Percentiles rank a stretch among this genome's conserved stretches.
Conservation (phyloP, 2,329 filamentous ascomycete genomes). For the Colletotrichum limetticola region DNA sequence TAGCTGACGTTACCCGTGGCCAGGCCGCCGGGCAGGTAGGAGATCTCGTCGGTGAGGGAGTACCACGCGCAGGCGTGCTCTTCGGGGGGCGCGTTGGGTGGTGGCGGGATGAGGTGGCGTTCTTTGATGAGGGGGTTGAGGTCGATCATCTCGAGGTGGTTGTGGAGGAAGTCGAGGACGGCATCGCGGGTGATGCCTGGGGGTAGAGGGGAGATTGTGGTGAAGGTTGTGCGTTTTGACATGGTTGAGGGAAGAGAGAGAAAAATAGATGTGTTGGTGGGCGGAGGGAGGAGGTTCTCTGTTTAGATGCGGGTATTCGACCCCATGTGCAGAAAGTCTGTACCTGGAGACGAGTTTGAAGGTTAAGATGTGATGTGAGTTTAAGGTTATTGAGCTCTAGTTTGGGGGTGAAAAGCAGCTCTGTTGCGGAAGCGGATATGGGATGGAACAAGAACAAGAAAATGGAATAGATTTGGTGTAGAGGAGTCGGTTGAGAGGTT, state of each 20-base stretch:
- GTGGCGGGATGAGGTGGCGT: conserved; percentile 76
- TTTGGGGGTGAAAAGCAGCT: neutral
- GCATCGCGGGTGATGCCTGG: conserved; percentile 72
- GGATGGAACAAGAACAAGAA: conserved; percentile 13
- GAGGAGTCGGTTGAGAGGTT: neutral
- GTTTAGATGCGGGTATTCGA: neutral
- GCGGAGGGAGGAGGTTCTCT: neutral
- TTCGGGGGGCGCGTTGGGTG: conserved; percentile 70
- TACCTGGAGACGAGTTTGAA: neutral
- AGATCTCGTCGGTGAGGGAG: conserved; percentile 79
- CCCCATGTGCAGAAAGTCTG: neutral
- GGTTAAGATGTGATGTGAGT: conserved; percentile 11
- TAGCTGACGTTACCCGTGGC: conserved; percentile 77
- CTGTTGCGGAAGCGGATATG: neutral
- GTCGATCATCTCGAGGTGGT: conserved; percentile 86
- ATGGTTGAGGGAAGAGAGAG: conserved; percentile 53
- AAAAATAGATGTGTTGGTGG: neutral
- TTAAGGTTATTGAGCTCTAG: conserved; percentile 11
- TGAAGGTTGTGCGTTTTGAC: conserved; percentile 79
- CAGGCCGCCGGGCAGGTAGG: conserved; percentile 76
- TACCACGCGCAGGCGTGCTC: conserved; percentile 83
- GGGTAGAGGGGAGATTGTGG: conserved; percentile 82
- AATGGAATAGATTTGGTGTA: neutral
- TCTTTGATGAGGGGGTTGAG: conserved; percentile 85
- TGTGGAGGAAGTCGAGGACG: conserved; percentile 80